Percentiles rank a stretch among this genome's conserved stretches.
Conservation (phyloP, 2,329 filamentous ascomycete genomes). For the Penicillium verrucosum region DNA sequence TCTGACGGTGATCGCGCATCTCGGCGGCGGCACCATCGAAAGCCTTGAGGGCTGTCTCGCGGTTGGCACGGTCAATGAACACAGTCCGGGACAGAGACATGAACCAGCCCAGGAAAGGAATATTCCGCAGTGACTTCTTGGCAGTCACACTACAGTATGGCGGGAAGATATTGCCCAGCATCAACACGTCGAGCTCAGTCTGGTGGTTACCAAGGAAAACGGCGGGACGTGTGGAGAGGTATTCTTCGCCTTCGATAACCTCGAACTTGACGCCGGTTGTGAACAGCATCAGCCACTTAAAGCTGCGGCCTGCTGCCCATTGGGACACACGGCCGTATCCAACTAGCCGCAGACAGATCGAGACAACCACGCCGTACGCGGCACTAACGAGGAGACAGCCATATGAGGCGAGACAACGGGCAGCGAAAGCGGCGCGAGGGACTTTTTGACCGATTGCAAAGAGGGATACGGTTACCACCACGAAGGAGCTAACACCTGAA, state of each 20-base stretch:
- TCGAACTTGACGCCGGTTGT: constrained; percentile 76
- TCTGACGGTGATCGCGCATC: constrained; percentile 68
- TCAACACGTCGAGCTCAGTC: constrained; percentile 88
- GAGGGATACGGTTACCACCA: constrained; percentile 55
- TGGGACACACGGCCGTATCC: constrained; percentile 76
- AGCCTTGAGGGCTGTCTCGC: constrained; percentile 74
- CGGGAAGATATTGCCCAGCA: constrained; percentile 86
- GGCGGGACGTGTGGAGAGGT: constrained; percentile 70
- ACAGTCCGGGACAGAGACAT: constrained; percentile 83
- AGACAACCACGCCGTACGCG: constrained; percentile 71
- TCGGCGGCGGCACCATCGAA: constrained; percentile 79
- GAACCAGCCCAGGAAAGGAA: constrained; percentile 92
- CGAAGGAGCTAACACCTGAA: constrained; percentile 62
- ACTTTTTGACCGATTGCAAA: constrained; percentile 44
- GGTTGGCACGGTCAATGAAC: constrained; percentile 91
- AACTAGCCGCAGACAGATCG: constrained; percentile 65
- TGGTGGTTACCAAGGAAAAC: constrained; percentile 96
- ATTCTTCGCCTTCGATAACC: constrained; percentile 62
- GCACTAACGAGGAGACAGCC: constrained; percentile 51
- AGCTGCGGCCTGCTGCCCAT: constrained; percentile 76
- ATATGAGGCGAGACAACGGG: constrained; percentile 48
- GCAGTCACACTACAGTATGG: constrained; percentile 89
- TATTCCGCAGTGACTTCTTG: constrained; percentile 74
- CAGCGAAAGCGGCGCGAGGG: constrained; percentile 45
- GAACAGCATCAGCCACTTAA: constrained; percentile 73